A percentile compares a stretch with the other conserved stretches of the same genome.
Conservation (phyloP, 768 basidiomycete genomes). For the Boletus sp. region DNA sequence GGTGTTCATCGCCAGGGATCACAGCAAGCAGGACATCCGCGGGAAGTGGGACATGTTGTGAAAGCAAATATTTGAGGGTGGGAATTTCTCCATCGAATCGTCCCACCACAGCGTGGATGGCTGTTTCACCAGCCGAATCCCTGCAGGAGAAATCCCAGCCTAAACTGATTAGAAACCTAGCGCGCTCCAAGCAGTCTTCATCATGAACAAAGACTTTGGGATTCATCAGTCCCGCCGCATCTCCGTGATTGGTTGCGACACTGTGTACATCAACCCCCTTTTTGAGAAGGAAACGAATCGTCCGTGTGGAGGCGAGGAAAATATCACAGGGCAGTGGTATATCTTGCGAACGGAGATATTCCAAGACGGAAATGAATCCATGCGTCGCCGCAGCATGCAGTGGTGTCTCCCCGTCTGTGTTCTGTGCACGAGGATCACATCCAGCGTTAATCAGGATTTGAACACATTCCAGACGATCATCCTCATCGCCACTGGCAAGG, state of each 20-base stretch:
- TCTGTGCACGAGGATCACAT: background rate
- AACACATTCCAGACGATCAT: background rate
- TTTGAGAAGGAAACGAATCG: background rate
- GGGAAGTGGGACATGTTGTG: background rate
- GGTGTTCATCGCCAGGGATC: background rate
- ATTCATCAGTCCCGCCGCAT: too few species aligned
- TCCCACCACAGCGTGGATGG: background rate
- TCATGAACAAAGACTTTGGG: too few species aligned
- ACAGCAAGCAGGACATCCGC: background rate
- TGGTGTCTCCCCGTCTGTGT: background rate
- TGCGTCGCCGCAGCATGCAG: background rate
- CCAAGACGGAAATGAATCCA: background rate
- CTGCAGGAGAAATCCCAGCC: conserved; percentile 1
- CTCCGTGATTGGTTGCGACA: too few species aligned
- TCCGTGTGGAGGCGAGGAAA: background rate
- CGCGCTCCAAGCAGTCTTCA: background rate
- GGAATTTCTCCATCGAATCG: background rate
- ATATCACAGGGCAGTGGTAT: background rate
- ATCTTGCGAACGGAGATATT: background rate
- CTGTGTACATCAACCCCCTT: background rate
- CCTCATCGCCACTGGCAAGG: background rate
- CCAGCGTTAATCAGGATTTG: background rate
- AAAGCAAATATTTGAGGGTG: background rate
- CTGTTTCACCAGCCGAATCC: background rate
- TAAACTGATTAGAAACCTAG: background rate